phyloP scores from a whole-genome alignment of 164 flowering plant genomes.

The Brasenia schreberi region DNA sequence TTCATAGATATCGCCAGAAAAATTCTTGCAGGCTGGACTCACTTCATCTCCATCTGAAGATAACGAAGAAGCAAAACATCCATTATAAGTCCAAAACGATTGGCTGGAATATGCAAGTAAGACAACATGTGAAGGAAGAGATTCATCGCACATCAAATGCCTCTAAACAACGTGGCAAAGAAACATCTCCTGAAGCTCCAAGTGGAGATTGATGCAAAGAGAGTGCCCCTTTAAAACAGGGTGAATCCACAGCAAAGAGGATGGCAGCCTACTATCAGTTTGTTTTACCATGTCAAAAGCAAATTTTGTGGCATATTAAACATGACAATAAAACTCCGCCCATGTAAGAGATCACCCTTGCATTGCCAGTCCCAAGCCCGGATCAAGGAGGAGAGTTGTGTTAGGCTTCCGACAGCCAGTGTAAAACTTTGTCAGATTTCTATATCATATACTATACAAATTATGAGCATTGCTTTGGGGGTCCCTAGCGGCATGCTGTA shows the following conservation, averaged over 20 bases:
- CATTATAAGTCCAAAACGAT: slow-evolving; percentile 4
- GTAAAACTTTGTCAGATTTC: no score
- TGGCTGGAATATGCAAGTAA: slow-evolving; percentile 6
- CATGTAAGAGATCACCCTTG: no score
- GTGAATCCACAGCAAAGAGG: slow-evolving; percentile 54
- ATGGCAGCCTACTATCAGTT: no score
- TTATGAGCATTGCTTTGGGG: no score
- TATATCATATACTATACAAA: no score
- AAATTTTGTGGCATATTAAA: no score
- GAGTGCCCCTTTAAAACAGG: slow-evolving; percentile 80
- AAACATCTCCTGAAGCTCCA: slow-evolving; percentile 16
- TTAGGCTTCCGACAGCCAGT: no score
- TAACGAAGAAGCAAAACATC: slow-evolving; percentile 7
- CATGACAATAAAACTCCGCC: no score
- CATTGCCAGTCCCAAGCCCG: no score
- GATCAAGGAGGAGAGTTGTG: no score
- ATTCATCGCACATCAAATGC: slow-evolving; percentile 11
- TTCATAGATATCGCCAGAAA: slow-evolving; percentile 5
- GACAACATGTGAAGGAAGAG: slow-evolving; percentile 11
- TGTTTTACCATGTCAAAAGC: no score
- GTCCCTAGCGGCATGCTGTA: no score
- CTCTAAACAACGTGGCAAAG: slow-evolving; percentile 3
- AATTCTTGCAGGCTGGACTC: slow-evolving; percentile 3
- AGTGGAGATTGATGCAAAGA: slow-evolving; percentile 17
- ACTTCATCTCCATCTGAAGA: not conserved